Base-by-base conservation (phyloP, 2,329 filamentous ascomycete genomes). In the Ophiostoma ips region DNA sequence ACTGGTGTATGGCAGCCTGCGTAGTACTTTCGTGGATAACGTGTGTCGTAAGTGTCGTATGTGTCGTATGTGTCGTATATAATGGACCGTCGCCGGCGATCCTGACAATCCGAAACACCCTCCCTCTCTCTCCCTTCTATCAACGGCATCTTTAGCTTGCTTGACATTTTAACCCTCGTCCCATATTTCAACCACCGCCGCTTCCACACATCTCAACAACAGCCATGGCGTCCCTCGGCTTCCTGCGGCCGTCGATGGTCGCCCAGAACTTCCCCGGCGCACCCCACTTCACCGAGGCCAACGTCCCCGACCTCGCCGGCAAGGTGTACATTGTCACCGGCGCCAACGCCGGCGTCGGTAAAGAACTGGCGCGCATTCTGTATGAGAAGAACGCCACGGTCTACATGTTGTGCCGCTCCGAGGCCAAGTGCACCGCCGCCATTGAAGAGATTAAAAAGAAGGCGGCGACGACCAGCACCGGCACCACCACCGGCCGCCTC, bases 381-480 rank as follows among this genome's bases (percentile, higher is more conserved):
- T 78, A 77, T 58, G 55, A 60, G 3, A 66, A 65, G 24, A 69
- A 73, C 48, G 73, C 63, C 48, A 73, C 64, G 11, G 68, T 78
- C 36, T 77, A 75, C 58, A 58, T 76, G 46, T 71, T 71, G 3
- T 68, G 66, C 3, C 71, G 73, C 37, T 68, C 64, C 3, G 55
- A 61, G 38, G 56, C 62, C 15, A 71, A 71, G 55, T 68, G 63
- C 33, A 57, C 64, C 3, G 50, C 54, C 1, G 70, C 70, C 19
- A 70, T 77, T 40, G 57, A 61, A 6, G 53, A 58, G 11, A 69
- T 76, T 55, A 58, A 64, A 53, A 59, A 64, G 43, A 33, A 48
- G 1, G 37, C 50, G 13, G 24, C 8, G 16, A 49, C 24, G 53
- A 59, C 64, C 41, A 35, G 48, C 0, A 37, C 50, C 12, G 24